Evolutionary conservation across 78 protist species (phyloP).

Genomic region (Dictyostelium citrinum): DNA sequence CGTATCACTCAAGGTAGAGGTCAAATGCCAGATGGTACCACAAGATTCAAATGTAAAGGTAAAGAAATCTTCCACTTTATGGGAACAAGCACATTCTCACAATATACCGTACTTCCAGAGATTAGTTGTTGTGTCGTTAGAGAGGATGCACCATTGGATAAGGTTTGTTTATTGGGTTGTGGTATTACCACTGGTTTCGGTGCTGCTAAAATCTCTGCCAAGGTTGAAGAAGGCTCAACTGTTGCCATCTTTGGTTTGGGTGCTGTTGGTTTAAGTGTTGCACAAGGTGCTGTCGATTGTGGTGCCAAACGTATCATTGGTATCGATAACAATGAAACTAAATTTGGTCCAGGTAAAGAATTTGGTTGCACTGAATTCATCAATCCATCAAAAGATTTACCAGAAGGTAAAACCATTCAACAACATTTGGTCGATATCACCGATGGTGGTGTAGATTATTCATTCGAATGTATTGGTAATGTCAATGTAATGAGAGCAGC

Average conservation of each 20-base stretch:
- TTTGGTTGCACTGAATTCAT: conserved; percentile 94
- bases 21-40: conserved; percentile 93
- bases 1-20: conserved; percentile 92
- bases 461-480: conserved; percentile 95
- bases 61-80: conserved; percentile 86
- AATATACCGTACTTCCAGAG: conserved; percentile 94
- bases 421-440: conserved; percentile 38
- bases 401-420: conserved; percentile 66
- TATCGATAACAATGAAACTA: conserved; percentile 90
- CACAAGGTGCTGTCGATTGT: conserved; percentile 73
- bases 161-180: conserved; percentile 82
- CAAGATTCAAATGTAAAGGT: conserved; percentile 88
- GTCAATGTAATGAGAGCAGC: conserved; percentile 91
- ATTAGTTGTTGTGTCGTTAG: conserved; percentile 85
- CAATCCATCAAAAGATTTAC: conserved; percentile 83
- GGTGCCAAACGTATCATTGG: conserved; percentile 90
- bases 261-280: conserved; percentile 87
- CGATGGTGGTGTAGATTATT: conserved; percentile 93
- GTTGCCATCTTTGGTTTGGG: conserved; percentile 94
- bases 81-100: conserved; percentile 89
- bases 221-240: conserved; percentile 69
- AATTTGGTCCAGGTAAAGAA: conserved; percentile 85
- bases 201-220: conserved; percentile 88
- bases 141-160: conserved; percentile 82
- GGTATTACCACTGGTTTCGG: conserved; percentile 86